Evolutionary conservation across 768 basidiomycete species (phyloP).

Genomic region (Filobasidium floriforme): DNA sequence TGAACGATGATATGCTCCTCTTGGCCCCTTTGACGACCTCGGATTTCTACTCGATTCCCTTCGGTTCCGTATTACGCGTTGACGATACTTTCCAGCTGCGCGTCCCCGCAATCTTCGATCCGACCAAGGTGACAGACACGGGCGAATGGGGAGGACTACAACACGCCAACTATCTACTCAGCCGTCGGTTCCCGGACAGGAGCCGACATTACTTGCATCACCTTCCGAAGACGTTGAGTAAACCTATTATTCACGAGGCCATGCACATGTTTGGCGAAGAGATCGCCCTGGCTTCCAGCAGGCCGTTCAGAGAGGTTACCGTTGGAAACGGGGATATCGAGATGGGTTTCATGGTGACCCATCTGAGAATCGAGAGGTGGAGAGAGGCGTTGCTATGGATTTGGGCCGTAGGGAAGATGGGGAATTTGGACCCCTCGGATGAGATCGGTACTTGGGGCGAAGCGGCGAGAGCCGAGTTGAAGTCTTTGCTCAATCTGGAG

Average conservation of each 20-base stretch:
- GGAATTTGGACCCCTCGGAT: slow-evolving; percentile 10
- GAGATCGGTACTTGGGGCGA: slow-evolving; percentile 31
- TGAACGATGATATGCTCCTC: slow-evolving; percentile 44
- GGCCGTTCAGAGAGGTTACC: slow-evolving; percentile 34
- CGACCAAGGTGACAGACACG: slow-evolving; percentile 23
- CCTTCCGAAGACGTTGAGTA: slow-evolving; percentile 34
- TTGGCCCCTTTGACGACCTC: slow-evolving; percentile 26
- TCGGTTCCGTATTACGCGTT: slow-evolving; percentile 35
- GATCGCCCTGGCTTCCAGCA: slow-evolving; percentile 29
- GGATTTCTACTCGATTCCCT: slow-evolving; percentile 40
- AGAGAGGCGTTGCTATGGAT: slow-evolving; percentile 42
- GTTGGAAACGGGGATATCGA: slow-evolving; percentile 34
- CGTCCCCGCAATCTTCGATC: slow-evolving; percentile 27
- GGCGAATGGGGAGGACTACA: slow-evolving; percentile 44
- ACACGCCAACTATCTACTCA: slow-evolving; percentile 35
- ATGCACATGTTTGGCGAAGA: slow-evolving; percentile 33
- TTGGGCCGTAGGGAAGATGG: slow-evolving; percentile 35
- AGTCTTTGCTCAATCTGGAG: slow-evolving; percentile 22
- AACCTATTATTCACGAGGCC: slow-evolving; percentile 33
- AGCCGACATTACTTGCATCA: slow-evolving; percentile 36
- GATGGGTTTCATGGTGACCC: slow-evolving; percentile 35
- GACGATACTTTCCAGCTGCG: slow-evolving; percentile 25
- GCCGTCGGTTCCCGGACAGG: slow-evolving; percentile 32
- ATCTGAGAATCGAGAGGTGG: slow-evolving; percentile 40
- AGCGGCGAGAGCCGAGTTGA: slow-evolving; percentile 26